Conservation (phyloP, 1,139 yeast species). For the Suhomyces wounanorum region DNA sequence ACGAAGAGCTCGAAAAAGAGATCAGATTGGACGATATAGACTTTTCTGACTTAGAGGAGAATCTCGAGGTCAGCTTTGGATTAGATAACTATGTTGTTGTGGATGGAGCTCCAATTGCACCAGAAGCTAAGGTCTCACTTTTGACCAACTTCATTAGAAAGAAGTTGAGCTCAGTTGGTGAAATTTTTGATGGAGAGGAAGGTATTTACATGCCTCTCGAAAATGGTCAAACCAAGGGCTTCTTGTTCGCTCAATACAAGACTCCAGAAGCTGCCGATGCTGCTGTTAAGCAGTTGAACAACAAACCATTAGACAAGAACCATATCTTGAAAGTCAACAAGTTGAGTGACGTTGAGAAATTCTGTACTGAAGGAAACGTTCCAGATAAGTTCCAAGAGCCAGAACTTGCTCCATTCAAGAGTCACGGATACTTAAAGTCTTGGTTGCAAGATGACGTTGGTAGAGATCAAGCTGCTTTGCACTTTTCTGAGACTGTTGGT, state of each 20-base stretch:
- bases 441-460: constrained; percentile 92
- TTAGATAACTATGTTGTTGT: constrained; percentile 82
- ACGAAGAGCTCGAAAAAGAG: constrained; percentile 42
- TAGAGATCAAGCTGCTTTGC: constrained; percentile 87
- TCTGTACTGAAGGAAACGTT: constrained; percentile 67
- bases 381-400: constrained; percentile 71
- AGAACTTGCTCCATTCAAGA: constrained; percentile 64
- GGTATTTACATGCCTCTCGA: constrained; percentile 83
- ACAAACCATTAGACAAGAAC: constrained; percentile 89
- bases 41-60: constrained; percentile 82
- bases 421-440: constrained; percentile 78
- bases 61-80: constrained; percentile 62
- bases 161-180: constrained; percentile 69
- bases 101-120: constrained; percentile 96
- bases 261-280: constrained; percentile 67
- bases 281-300: constrained; percentile 80
- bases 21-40: constrained; percentile 64
- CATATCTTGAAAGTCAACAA: constrained; percentile 87
- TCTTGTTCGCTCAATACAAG: constrained; percentile 80
- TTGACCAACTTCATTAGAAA: constrained; percentile 84
- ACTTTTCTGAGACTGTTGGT: constrained; percentile 78
- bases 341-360: constrained; percentile 82
- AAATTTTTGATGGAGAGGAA: constrained; percentile 65
- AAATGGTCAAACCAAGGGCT: constrained; percentile 82
- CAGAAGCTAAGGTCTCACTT: constrained; percentile 82